Conservation (phyloP, 148 eudicot genomes). For the Rhododendron griersonianum region DNA sequence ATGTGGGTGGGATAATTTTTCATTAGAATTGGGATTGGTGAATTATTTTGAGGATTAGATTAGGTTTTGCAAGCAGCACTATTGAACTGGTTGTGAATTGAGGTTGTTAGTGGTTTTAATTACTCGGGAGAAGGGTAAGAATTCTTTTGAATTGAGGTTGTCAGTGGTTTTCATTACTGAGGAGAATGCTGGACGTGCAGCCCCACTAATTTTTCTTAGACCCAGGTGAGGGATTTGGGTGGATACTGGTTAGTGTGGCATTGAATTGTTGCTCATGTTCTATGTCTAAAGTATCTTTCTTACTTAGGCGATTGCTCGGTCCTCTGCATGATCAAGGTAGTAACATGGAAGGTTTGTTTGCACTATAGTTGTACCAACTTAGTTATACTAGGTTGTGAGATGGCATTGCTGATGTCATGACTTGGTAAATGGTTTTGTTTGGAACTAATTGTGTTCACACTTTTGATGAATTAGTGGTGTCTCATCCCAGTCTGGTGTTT, state of each 20-base stretch:
- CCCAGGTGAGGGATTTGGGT: not conserved
- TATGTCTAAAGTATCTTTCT: too few relatives aligned
- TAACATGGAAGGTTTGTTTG: not conserved
- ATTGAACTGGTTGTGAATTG: not conserved
- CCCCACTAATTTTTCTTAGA: not conserved
- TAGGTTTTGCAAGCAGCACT: not conserved
- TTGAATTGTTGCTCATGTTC: not conserved
- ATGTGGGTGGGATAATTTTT: not conserved
- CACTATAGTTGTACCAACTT: not conserved
- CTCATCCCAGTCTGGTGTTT: not conserved
- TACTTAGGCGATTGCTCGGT: not conserved
- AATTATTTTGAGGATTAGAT: not conserved
- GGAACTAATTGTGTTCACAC: not conserved
- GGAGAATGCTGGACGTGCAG: not conserved
- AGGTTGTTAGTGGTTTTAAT: not conserved
- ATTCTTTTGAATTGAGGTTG: too few relatives aligned
- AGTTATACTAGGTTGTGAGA: not conserved
- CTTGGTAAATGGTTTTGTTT: not conserved
- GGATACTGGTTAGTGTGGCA: not conserved
- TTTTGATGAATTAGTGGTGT: not conserved
- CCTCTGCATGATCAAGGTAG: not conserved
- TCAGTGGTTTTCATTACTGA: not conserved
- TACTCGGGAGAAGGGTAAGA: not conserved
- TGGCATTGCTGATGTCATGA: not conserved
- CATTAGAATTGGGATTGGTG: not conserved